A percentile compares a stretch with the other conserved stretches of the same genome.
Evolutionary conservation across 164 flowering plant species (phyloP).

Genomic region (Warburgia ugandensis): DNA sequence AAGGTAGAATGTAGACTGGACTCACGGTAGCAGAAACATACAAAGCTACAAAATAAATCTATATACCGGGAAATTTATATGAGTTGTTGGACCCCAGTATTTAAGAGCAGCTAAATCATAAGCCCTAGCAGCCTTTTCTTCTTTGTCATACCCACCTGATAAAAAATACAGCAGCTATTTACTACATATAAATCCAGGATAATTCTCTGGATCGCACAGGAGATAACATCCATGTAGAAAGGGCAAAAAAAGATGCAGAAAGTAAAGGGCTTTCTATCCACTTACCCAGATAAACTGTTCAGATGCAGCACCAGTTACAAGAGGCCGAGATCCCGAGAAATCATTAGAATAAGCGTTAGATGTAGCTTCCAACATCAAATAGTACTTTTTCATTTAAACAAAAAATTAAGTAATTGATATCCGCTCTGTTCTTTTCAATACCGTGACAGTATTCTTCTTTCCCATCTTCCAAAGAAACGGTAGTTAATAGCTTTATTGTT

Average conservation of each 20-base stretch:
- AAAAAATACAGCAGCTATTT: neutral
- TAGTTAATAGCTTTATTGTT: too few relatives aligned
- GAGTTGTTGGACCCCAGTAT: conserved; percentile 88
- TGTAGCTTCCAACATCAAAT: neutral
- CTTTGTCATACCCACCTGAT: conserved; percentile 85
- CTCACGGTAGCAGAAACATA: neutral
- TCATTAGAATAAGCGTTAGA: conserved; percentile 22
- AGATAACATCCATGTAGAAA: neutral
- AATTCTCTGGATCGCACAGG: neutral
- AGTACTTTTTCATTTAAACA: neutral
- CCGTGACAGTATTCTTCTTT: too few relatives aligned
- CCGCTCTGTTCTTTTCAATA: too few relatives aligned
- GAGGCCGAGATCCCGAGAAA: neutral
- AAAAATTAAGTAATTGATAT: too few relatives aligned
- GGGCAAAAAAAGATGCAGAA: neutral
- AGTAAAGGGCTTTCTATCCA: neutral
- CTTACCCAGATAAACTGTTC: conserved; percentile 67
- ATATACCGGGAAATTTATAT: conserved; percentile 73
- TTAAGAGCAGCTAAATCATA: conserved; percentile 93
- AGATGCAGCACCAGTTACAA: conserved; percentile 8
- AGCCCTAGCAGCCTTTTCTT: conserved; percentile 85
- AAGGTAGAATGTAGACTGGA: too few relatives aligned
- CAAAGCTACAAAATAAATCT: neutral
- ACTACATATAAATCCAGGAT: neutral
- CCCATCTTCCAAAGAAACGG: too few relatives aligned